Evolutionary conservation across 139 green algal genomes (phyloP).

Genomic region (Zygnema cylindricum): DNA sequence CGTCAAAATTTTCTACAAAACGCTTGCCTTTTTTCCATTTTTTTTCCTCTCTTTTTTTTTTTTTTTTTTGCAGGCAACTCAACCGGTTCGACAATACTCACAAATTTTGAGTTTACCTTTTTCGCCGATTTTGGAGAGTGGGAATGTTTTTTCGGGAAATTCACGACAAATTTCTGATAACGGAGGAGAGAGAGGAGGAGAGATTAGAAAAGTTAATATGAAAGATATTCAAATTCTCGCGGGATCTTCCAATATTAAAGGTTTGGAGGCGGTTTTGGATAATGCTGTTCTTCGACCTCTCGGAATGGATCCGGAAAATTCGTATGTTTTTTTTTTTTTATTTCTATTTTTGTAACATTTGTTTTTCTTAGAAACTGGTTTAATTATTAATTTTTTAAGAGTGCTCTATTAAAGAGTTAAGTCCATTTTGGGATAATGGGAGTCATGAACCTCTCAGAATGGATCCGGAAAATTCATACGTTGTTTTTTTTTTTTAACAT

Average conservation of each 20-base stretch:
- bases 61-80: background rate
- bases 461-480: too few relatives aligned
- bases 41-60: too few relatives aligned
- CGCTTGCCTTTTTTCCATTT: too few relatives aligned
- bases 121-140: slow-evolving; percentile 9
- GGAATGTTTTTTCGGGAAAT: background rate
- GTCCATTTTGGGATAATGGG: slow-evolving; percentile 39
- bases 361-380: too few relatives aligned
- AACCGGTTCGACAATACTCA: background rate
- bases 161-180: background rate
- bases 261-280: slow-evolving; percentile 43
- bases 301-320: background rate
- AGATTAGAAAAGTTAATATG: background rate
- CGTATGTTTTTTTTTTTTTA: too few relatives aligned
- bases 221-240: slow-evolving; percentile 44
- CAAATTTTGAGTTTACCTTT: background rate
- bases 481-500: too few relatives aligned
- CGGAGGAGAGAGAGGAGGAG: background rate
- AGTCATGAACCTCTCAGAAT: background rate
- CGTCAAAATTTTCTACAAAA: too few relatives aligned
- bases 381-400: too few relatives aligned
- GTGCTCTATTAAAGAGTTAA: slow-evolving; percentile 43
- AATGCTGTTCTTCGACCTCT: slow-evolving; percentile 25
- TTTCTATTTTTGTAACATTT: too few relatives aligned
- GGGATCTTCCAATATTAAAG: slow-evolving; percentile 37